Percentiles rank a stretch among this genome's conserved stretches.
Evolutionary conservation across 352 stramenopile genomes (phyloP).

Genomic region (Pythium aristosporum): DNA sequence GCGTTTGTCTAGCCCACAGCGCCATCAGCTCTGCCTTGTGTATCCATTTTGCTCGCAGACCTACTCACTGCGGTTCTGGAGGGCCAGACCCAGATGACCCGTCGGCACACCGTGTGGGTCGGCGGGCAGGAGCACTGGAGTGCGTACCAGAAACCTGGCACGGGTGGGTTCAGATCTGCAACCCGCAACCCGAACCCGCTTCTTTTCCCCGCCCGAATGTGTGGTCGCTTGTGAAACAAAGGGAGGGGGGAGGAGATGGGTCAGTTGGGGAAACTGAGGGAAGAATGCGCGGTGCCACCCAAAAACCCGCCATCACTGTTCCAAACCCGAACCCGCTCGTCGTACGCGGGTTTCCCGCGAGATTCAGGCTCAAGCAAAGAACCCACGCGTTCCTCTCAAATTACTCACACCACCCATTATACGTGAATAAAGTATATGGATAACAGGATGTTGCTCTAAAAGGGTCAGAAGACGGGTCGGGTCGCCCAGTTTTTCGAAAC

Average conservation of each 20-base stretch:
- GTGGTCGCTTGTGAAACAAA: slow-evolving; percentile 22
- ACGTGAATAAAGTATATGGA: not conserved
- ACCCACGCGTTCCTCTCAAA: slow-evolving; percentile 6
- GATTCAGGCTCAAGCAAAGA: slow-evolving; percentile 14
- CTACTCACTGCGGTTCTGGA: not conserved
- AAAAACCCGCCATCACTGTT: slow-evolving; percentile 20
- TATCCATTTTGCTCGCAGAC: slow-evolving; percentile 2
- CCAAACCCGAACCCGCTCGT: slow-evolving; percentile 15
- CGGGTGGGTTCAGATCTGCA: slow-evolving; percentile 19
- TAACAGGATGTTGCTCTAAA: not conserved
- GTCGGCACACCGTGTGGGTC: slow-evolving; percentile 19
- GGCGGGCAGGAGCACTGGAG: slow-evolving; percentile 5
- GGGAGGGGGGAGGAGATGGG: slow-evolving; percentile 19
- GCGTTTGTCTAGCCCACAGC: not conserved
- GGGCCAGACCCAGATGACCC: slow-evolving; percentile 23
- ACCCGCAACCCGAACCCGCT: slow-evolving; percentile 17
- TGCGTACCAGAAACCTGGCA: slow-evolving; percentile 29
- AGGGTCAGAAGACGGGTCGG: not conserved
- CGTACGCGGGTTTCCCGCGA: slow-evolving; percentile 11
- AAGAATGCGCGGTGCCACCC: slow-evolving; percentile 12
- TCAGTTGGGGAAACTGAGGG: slow-evolving; percentile 12
- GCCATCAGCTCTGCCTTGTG: not conserved
- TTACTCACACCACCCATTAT: not conserved
- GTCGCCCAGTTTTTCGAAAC: not conserved
- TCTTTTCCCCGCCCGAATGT: slow-evolving; percentile 11